Evolutionary conservation across 1,284 basidiomycete genomes (phyloP), one percentile per base, ranked within the genome.

Genomic region (Hortiboletus rubellus): DNA sequence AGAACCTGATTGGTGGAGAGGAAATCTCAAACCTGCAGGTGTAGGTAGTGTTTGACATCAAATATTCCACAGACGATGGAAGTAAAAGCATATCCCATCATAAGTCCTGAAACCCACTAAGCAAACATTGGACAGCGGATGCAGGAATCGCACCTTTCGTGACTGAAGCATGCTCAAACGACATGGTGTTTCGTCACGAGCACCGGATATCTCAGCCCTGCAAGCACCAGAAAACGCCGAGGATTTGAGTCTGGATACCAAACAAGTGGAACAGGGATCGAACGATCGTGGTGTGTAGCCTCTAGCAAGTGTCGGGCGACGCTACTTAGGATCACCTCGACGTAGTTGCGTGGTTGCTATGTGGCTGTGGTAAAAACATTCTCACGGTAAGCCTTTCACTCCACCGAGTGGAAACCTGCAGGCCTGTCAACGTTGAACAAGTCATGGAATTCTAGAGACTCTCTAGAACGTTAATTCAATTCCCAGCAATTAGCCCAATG

Each of bases 41-140:
- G 89, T 58, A 94, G 82, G 69, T 92, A 91, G 64, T 94, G 87
- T 72, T 96, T 95, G 60, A 92, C 76, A 68, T 94, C 92, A 66
- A 94, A 88, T 44, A 95, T 74, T 1, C 91, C 89, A 40, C 82
- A 85, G 6, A 84, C 67, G 51, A 94, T 78, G 18, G 93, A 92
- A 5, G 85, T 79, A 49, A 90, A 62, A 36, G 85, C 91, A 40
- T 84, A 76, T 48, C 80, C 76, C 57, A 92, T 73, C 83, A 96
- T 93, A 57, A 94, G 75, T 46, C 87, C 94, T 95, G 57, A 50
- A 38, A 54, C 7, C 41, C 46, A 42, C 7, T 54, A 30, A 44
- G 47, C n/a, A 40, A n/a, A 33, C 45, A 11, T 11, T 24, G 10
- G 45, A 27, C 15, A 33, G 18, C 18, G 15, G 43, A 33, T 14